A percentile compares a stretch with the other conserved stretches of the same genome.
phyloP scores from a whole-genome alignment of 2,329 filamentous ascomycete species.

The Calonectria pauciramosa region DNA sequence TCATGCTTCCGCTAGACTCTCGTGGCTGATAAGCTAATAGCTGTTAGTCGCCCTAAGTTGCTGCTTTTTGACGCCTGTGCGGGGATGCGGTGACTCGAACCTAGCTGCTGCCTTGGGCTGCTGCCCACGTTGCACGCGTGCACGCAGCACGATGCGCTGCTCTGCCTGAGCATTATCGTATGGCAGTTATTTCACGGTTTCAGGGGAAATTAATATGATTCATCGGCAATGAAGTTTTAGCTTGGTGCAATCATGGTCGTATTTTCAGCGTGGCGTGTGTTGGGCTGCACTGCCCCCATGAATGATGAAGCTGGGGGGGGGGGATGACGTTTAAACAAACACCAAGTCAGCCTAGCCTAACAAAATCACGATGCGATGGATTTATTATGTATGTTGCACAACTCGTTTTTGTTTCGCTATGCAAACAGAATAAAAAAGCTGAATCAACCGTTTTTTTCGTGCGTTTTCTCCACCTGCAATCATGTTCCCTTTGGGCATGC shows the following conservation, averaged over 20 bases:
- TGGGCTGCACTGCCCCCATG: not conserved
- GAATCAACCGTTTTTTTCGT: not conserved
- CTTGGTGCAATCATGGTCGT: not conserved
- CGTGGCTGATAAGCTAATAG: not conserved
- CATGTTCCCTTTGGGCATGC: not conserved
- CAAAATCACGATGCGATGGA: not conserved
- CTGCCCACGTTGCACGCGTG: not conserved
- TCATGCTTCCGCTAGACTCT: not conserved
- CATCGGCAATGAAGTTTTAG: not conserved
- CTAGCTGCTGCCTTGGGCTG: not conserved
- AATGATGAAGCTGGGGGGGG: not conserved
- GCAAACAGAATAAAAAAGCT: not conserved
- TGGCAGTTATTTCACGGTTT: not conserved
- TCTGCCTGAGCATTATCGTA: not conserved
- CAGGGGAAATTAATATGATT: not conserved
- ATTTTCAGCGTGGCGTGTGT: not conserved
- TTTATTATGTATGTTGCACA: not conserved
- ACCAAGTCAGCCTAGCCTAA: not conserved
- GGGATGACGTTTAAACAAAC: not conserved
- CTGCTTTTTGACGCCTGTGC: not conserved
- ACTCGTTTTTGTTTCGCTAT: not conserved
- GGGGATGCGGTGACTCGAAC: slow-evolving; percentile 9
- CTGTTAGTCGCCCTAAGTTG: not conserved
- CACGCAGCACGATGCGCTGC: not conserved
- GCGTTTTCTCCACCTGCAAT: not conserved